Evolutionary conservation across 2,329 filamentous ascomycete genomes (phyloP).

Genomic region (Trichoderma cornu-damae): DNA sequence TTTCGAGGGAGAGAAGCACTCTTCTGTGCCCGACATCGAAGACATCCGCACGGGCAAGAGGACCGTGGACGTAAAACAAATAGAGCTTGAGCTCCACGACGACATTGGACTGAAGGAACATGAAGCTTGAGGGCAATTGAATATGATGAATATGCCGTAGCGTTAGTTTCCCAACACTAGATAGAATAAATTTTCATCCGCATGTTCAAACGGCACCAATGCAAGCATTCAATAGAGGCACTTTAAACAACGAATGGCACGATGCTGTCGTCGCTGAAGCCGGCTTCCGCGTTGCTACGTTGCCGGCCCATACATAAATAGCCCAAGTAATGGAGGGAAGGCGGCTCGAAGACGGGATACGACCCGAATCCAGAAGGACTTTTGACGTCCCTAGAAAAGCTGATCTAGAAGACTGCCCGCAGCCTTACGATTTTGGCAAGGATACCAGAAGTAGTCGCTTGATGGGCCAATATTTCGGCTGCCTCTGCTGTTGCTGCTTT

Average conservation of each 20-base stretch:
- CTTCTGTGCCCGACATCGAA: constrained; percentile 21
- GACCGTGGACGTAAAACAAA: constrained; percentile 15
- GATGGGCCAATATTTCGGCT: not conserved
- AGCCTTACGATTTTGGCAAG: not conserved
- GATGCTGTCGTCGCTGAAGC: constrained; percentile 20
- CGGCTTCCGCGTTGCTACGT: constrained; percentile 21
- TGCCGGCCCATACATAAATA: constrained; percentile 23
- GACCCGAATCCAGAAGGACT: not conserved
- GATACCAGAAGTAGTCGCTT: not conserved
- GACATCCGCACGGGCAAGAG: constrained; percentile 19
- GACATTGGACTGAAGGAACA: constrained; percentile 11
- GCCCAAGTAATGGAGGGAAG: constrained; percentile 18
- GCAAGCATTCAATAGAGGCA: too few relatives aligned
- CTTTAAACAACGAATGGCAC: not conserved
- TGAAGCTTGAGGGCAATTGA: not conserved
- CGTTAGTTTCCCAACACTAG: too few relatives aligned
- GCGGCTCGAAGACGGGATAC: not conserved
- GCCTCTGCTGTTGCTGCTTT: not conserved
- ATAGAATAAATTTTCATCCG: too few relatives aligned
- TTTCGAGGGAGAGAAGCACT: constrained; percentile 24
- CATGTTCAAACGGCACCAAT: too few relatives aligned
- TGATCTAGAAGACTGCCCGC: not conserved
- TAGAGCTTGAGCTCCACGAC: constrained; percentile 18
- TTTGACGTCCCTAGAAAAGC: not conserved
- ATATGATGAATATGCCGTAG: not conserved